These are phyloP conservation scores for Oryza brachyantha DNA, from an alignment of 176 grass and related monocot species.

Conservation along the genomic window DNA sequence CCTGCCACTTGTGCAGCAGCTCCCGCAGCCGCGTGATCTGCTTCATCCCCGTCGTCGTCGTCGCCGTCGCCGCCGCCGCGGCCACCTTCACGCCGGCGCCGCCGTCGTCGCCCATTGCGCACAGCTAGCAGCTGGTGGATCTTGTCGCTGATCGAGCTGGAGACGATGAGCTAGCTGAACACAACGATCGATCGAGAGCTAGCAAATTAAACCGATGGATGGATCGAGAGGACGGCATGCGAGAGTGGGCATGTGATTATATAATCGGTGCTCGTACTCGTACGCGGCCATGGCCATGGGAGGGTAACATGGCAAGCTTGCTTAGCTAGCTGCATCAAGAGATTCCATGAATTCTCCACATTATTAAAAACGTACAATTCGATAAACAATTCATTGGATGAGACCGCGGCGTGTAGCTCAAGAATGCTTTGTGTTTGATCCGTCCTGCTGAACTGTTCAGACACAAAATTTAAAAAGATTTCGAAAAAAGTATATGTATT, in stretches of 20 bases:
- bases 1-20: conserved; percentile 71
- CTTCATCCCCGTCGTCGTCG: conserved; percentile 39
- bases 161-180: not conserved
- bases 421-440: conserved; percentile 8
- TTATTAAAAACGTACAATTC: not conserved
- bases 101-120: conserved; percentile 40
- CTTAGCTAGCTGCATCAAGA: not conserved
- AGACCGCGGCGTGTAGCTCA: conserved; percentile 24
- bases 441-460: not conserved
- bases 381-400: not conserved
- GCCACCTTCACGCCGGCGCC: not conserved
- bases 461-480: not conserved
- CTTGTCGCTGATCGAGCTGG: conserved; percentile 9
- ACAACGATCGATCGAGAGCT: not conserved
- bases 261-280: conserved; percentile 32
- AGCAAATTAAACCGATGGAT: too few relatives aligned
- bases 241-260: conserved; percentile 11
- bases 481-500: not conserved
- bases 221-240: not conserved
- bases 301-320: conserved; percentile 59
- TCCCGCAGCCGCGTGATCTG: conserved; percentile 66
- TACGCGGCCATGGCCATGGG: conserved; percentile 7
- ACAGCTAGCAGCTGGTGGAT: not conserved
- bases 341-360: conserved; percentile 19
- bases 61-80: conserved; percentile 19